Percentiles rank a stretch among this genome's conserved stretches.
phyloP scores from a whole-genome alignment of 345 rosid species.

The Camelina neglecta region DNA sequence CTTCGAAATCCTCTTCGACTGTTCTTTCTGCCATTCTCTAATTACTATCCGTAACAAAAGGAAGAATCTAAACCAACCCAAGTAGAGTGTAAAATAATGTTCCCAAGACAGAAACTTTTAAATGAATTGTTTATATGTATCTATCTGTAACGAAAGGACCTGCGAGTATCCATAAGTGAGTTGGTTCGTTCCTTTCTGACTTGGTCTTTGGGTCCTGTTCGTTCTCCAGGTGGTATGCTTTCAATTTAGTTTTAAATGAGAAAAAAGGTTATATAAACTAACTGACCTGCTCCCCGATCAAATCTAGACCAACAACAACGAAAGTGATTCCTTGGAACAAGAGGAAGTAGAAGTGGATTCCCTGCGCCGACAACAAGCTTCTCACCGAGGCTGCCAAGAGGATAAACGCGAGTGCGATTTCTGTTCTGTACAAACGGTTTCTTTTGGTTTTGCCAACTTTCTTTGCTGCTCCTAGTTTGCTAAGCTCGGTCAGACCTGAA shows the following conservation, averaged over 20 bases:
- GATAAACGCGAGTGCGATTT: slow-evolving; percentile 76
- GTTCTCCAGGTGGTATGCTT: slow-evolving; percentile 3
- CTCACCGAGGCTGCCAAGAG: slow-evolving; percentile 71
- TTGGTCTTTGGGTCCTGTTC: slow-evolving; percentile 10
- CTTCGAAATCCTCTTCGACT: slow-evolving; percentile 8
- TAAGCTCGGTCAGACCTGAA: slow-evolving; percentile 66
- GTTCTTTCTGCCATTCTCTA: slow-evolving; percentile 23
- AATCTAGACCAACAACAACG: slow-evolving; percentile 82
- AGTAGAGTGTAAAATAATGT: slow-evolving; percentile 29
- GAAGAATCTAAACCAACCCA: slow-evolving; percentile 35
- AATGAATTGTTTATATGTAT: slow-evolving; percentile 33
- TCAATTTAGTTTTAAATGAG: slow-evolving; percentile 14
- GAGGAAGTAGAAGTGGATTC: slow-evolving; percentile 88
- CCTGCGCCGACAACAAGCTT: slow-evolving; percentile 87
- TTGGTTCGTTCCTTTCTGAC: slow-evolving; percentile 31
- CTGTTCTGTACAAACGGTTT: slow-evolving; percentile 76
- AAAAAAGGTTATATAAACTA: slow-evolving; percentile 25
- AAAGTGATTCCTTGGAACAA: slow-evolving; percentile 86
- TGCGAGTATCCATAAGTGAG: slow-evolving; percentile 18
- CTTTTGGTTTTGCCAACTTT: slow-evolving; percentile 52
- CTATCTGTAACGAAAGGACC: slow-evolving; percentile 21
- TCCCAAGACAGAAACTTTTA: slow-evolving; percentile 34
- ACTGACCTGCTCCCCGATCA: slow-evolving; percentile 90
- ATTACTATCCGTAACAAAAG: slow-evolving; percentile 12
- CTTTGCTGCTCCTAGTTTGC: slow-evolving; percentile 53